Evolutionary conservation across 1,139 yeast genomes (phyloP).

Genomic region (Suhomyces anneliseae): DNA sequence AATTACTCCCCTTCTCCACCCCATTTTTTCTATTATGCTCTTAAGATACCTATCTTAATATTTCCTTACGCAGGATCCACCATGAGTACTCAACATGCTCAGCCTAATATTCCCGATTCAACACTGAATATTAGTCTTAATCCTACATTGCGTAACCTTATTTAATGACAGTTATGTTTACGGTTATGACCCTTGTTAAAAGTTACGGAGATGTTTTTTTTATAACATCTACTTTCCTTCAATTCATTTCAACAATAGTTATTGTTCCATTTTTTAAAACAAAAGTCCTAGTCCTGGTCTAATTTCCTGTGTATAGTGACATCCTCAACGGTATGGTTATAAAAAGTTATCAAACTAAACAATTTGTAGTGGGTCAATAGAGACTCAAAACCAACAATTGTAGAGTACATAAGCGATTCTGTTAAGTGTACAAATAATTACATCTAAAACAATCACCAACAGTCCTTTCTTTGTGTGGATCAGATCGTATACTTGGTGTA

Average conservation of each 20-base stretch:
- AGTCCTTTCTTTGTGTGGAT: no score
- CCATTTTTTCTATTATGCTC: conserved; percentile 1
- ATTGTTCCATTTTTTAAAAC: conserved; percentile 9
- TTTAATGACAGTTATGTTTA: conserved; percentile 16
- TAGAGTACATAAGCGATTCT: no score
- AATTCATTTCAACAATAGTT: conserved; percentile 27
- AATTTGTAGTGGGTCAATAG: no score
- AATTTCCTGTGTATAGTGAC: conserved; percentile 32
- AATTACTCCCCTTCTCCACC: no score
- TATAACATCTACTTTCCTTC: conserved; percentile 12
- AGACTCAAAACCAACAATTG: no score
- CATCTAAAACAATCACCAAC: no score
- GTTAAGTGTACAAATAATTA: no score
- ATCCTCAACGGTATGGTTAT: conserved; percentile 34
- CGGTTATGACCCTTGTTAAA: conserved; percentile 17
- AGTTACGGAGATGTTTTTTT: conserved; percentile 6
- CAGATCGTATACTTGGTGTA: no score
- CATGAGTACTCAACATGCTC: conserved; percentile 31
- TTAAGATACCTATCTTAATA: conserved; percentile 10
- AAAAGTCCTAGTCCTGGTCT: conserved; percentile 9
- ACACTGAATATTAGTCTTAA: conserved; percentile 11
- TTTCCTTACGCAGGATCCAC: conserved; percentile 29
- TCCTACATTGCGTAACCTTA: conserved; percentile 14
- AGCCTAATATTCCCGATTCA: conserved; percentile 14
- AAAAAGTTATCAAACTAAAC: conserved; percentile 3